phyloP scores from a whole-genome alignment of 23 red algal genomes.

The Gracilaria domingensis region DNA sequence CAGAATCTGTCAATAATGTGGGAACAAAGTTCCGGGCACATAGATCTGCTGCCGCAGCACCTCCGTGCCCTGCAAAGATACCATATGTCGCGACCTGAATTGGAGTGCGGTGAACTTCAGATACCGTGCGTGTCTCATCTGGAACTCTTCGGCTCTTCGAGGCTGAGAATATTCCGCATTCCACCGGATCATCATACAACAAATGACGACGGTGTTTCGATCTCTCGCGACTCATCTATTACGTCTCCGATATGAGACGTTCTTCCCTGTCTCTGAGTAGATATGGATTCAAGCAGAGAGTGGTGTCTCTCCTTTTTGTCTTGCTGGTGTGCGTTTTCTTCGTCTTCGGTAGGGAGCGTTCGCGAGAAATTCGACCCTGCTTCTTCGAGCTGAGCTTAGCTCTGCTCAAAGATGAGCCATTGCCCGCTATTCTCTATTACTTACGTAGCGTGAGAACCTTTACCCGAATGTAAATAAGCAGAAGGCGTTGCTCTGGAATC shows the following conservation, averaged over 20 bases:
- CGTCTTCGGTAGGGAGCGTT: not conserved
- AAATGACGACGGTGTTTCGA: slow-evolving; percentile 61
- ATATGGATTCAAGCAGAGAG: not conserved
- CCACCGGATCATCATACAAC: slow-evolving; percentile 69
- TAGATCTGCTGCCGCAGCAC: slow-evolving; percentile 45
- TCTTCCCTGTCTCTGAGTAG: not conserved
- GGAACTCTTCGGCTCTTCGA: slow-evolving; percentile 38
- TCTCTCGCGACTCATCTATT: slow-evolving; percentile 60
- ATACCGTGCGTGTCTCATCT: slow-evolving; percentile 66
- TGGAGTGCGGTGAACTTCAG: slow-evolving; percentile 51
- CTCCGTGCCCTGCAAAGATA: slow-evolving; percentile 65
- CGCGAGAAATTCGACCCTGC: not conserved
- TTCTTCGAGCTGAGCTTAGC: not conserved
- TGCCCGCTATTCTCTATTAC: not conserved
- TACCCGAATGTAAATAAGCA: slow-evolving; percentile 15
- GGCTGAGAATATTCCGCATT: slow-evolving; percentile 55
- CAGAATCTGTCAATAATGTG: slow-evolving; percentile 48
- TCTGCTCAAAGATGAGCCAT: not conserved
- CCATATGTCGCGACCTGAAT: slow-evolving; percentile 50
- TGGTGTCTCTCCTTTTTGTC: not conserved
- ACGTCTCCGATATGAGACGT: not conserved
- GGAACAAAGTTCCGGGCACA: slow-evolving; percentile 68
- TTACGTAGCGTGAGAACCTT: not conserved
- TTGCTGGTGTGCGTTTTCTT: not conserved
- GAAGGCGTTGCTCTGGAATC: slow-evolving; percentile 25